These are phyloP conservation scores for Theileria luwenshuni DNA, from an alignment of 169 alveolate genomes.

Conservation along the genomic window DNA sequence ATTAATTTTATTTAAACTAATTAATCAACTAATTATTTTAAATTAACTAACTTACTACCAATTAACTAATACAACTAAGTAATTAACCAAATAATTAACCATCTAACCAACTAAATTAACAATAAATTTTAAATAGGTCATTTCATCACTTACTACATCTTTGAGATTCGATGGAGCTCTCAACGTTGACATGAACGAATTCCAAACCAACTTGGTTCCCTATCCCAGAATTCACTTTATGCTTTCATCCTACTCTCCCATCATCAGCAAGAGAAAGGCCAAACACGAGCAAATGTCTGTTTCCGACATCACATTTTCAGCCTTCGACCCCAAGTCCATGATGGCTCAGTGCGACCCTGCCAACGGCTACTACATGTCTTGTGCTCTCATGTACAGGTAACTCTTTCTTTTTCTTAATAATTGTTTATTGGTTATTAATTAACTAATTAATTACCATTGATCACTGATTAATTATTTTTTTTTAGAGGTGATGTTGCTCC, in stretches of 20 bases:
- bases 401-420: not conserved
- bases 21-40: too few species aligned
- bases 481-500: conserved; percentile 93
- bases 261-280: conserved; percentile 92
- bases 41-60: too few species aligned
- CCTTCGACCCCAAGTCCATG: conserved; percentile 94
- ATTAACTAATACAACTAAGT: not conserved
- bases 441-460: not conserved
- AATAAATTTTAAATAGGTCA: conserved; percentile 46
- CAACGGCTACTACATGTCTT: conserved; percentile 93
- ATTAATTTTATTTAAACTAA: too few species aligned
- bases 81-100: not conserved
- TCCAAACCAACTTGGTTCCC: conserved; percentile 96
- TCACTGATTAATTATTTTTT: not conserved
- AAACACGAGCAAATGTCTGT: conserved; percentile 92
- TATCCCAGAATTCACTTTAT: conserved; percentile 95
- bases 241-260: conserved; percentile 94
- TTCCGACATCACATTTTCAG: conserved; percentile 92
- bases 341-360: conserved; percentile 95
- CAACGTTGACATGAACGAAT: conserved; percentile 92
- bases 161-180: conserved; percentile 95
- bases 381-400: conserved; percentile 86
- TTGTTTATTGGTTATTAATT: not conserved
- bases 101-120: not conserved
- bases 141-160: conserved; percentile 91